phyloP scores from a whole-genome alignment of 441 rosid species.

The Pelargonium cotyledonis region DNA sequence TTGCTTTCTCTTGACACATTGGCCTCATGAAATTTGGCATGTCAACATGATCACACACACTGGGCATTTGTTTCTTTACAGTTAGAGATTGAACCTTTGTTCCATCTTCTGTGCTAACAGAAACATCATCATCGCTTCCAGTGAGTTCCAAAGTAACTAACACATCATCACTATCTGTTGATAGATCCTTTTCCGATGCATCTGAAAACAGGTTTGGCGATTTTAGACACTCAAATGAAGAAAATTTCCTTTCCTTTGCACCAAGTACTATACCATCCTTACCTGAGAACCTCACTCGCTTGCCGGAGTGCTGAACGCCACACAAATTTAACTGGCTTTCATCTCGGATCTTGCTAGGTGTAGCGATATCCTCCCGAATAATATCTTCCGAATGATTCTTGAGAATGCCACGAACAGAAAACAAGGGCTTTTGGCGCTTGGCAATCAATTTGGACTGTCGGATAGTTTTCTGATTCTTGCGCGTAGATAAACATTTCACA shows the following conservation, averaged over 20 bases:
- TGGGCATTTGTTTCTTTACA: constrained; percentile 23
- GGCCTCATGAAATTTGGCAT: constrained; percentile 20
- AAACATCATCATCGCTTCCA: constrained; percentile 22
- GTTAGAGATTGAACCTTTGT: constrained; percentile 17
- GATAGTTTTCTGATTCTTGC: constrained; percentile 22
- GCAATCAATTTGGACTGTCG: constrained; percentile 23
- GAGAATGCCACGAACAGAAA: constrained; percentile 34
- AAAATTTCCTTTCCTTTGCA: too few species aligned
- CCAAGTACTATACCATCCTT: constrained; percentile 19
- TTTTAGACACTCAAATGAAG: too few species aligned
- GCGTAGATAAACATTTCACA: constrained; percentile 19
- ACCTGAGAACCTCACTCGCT: constrained; percentile 33
- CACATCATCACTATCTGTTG: constrained; percentile 17
- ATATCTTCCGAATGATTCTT: constrained; percentile 28
- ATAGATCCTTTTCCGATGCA: constrained; percentile 18
- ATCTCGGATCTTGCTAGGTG: constrained; percentile 16
- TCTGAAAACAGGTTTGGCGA: too few species aligned
- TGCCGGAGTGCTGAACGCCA: constrained; percentile 22
- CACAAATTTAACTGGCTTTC: constrained; percentile 20
- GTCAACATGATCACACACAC: constrained; percentile 13
- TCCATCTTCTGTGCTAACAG: constrained; percentile 19
- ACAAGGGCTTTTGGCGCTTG: constrained; percentile 23
- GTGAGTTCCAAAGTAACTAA: constrained; percentile 10
- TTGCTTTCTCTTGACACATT: constrained; percentile 22
- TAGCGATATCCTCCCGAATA: constrained; percentile 22